These are phyloP conservation scores for Rhizoclosmatium sp. DNA, from an alignment of 192 early-diverging fungal species.

Conservation along the genomic window DNA sequence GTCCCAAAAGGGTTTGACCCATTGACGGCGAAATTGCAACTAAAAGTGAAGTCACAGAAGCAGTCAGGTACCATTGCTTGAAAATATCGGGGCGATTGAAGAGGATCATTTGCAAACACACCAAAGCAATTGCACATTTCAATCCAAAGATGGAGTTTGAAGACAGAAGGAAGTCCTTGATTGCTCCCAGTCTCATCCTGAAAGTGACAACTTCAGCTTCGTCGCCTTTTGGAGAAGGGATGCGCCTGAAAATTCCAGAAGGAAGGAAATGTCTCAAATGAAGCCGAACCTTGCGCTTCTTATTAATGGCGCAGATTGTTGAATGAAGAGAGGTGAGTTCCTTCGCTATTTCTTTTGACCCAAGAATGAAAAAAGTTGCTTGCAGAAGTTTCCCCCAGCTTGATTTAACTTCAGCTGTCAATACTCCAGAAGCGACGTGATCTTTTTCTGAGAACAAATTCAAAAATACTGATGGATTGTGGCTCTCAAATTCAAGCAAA, in stretches of 20 bases:
- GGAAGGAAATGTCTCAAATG: slow-evolving; percentile 22
- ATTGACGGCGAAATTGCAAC: slow-evolving; percentile 34
- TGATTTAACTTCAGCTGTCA: slow-evolving; percentile 1
- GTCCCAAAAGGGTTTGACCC: slow-evolving; percentile 34
- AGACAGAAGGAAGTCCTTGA: slow-evolving; percentile 32
- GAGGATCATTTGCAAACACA: slow-evolving; percentile 18
- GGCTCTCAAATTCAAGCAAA: slow-evolving; percentile 5
- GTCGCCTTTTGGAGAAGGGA: too few relatives aligned
- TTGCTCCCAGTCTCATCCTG: neutral
- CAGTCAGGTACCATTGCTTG: slow-evolving; percentile 30
- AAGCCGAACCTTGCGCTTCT: neutral
- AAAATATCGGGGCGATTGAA: slow-evolving; percentile 22
- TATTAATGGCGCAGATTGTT: neutral
- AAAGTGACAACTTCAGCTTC: neutral
- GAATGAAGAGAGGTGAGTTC: slow-evolving; percentile 18
- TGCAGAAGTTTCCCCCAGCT: slow-evolving; percentile 23
- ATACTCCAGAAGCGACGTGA: neutral
- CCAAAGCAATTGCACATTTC: slow-evolving; percentile 9
- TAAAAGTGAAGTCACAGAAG: slow-evolving; percentile 16
- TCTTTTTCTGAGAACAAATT: neutral
- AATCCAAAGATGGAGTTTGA: slow-evolving; percentile 29
- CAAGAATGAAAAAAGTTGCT: slow-evolving; percentile 32
- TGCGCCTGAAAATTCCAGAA: neutral
- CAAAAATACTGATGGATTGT: slow-evolving; percentile 14
- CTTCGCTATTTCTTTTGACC: slow-evolving; percentile 24